A percentile compares a stretch with the other conserved stretches of the same genome.
phyloP scores from a whole-genome alignment of 495 filamentous ascomycete species.

The Penicillium herquei region DNA sequence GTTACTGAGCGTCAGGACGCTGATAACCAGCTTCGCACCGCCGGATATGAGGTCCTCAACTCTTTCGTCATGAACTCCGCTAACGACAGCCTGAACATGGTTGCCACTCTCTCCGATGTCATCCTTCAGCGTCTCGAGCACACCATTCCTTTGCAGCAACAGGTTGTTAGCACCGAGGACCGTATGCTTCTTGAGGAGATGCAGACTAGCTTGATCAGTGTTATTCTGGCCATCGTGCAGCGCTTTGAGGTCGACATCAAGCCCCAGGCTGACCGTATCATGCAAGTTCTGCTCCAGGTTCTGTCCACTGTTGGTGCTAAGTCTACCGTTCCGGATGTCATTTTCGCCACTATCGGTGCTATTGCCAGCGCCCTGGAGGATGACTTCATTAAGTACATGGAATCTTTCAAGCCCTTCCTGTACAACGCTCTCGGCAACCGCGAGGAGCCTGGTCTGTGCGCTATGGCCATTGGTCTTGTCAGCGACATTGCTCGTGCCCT shows the following conservation, averaged over 20 bases:
- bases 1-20: conserved; percentile 79
- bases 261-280: conserved; percentile 89
- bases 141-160: conserved; percentile 84
- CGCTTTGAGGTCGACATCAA: conserved; percentile 88
- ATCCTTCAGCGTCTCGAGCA: conserved; percentile 86
- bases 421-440: conserved; percentile 93
- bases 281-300: conserved; percentile 80
- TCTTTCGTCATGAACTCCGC: conserved; percentile 88
- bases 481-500: conserved; percentile 93
- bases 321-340: conserved; percentile 89
- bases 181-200: conserved; percentile 93
- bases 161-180: conserved; percentile 96
- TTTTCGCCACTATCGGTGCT: conserved; percentile 85
- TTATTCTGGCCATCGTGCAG: conserved; percentile 86
- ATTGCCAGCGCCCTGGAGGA: conserved; percentile 86
- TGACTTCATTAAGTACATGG: conserved; percentile 95
- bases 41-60: conserved; percentile 97
- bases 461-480: conserved; percentile 95
- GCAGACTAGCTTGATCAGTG: conserved; percentile 90
- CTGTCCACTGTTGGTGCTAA: conserved; percentile 75
- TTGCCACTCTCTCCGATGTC: conserved; percentile 78
- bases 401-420: conserved; percentile 83
- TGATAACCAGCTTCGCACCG: conserved; percentile 94
- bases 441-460: conserved; percentile 88
- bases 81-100: conserved; percentile 74